Percentiles rank a stretch among this genome's conserved stretches.
Evolutionary conservation across 495 filamentous ascomycete genomes (phyloP).

Genomic region (Podospora fimiseda): DNA sequence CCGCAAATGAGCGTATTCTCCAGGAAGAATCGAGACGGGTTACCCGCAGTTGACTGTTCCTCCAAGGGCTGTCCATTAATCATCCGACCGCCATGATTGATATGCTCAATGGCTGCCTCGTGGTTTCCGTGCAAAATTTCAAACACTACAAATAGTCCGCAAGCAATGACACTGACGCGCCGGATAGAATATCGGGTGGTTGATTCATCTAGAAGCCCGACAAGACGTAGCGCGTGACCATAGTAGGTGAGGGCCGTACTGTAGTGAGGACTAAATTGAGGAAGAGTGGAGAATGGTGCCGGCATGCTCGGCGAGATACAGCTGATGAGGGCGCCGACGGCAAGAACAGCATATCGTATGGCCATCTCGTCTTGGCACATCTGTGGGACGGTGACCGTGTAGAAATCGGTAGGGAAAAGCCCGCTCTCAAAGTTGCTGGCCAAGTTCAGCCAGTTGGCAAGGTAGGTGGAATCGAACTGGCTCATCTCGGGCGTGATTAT

Average conservation of each 20-base stretch:
- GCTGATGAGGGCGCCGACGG: conserved; percentile 20
- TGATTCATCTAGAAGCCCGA: conserved; percentile 11
- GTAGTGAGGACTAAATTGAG: conserved; percentile 11
- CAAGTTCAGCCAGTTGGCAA: conserved; percentile 16
- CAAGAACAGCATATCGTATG: conserved; percentile 23
- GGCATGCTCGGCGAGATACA: conserved; percentile 3
- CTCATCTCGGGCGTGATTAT: background rate
- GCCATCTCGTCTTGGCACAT: conserved; percentile 14
- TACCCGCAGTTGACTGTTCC: background rate
- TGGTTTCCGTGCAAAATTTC: conserved; percentile 22
- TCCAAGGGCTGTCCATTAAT: conserved; percentile 22
- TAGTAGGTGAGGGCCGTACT: conserved; percentile 23
- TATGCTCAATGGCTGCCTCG: conserved; percentile 20
- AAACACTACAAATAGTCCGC: conserved; percentile 25
- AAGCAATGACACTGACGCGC: conserved; percentile 19
- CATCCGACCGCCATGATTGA: conserved; percentile 20
- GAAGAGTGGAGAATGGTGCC: background rate
- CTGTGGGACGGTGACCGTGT: conserved; percentile 17
- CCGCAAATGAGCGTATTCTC: conserved; percentile 21
- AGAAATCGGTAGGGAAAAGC: conserved; percentile 18
- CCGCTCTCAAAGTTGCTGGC: conserved; percentile 14
- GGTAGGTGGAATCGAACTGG: conserved; percentile 7
- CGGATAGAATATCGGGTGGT: conserved; percentile 9
- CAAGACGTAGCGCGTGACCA: conserved; percentile 16
- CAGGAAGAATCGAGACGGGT: conserved; percentile 13